Evolutionary conservation across 371 early-diverging fungal genomes (phyloP).

Genomic region (Syncephalastrum contaminatum): DNA sequence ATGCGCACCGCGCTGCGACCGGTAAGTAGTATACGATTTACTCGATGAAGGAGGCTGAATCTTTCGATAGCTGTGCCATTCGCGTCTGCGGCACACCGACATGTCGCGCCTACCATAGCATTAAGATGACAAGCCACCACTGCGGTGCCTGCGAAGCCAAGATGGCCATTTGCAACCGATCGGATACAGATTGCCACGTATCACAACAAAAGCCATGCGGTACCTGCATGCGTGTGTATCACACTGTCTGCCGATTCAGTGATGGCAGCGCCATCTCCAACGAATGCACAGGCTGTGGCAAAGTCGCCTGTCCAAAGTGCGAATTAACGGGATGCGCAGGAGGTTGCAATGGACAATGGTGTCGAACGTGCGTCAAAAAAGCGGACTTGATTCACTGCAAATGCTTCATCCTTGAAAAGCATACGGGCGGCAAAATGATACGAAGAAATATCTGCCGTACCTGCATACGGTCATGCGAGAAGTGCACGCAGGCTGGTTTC

Average conservation of each 20-base stretch:
- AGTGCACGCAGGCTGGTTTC: slow-evolving; percentile 11
- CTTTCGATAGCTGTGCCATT: slow-evolving; percentile 11
- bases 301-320: slow-evolving; percentile 23
- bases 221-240: slow-evolving; percentile 14
- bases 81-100: slow-evolving; percentile 15
- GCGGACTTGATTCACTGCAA: slow-evolving; percentile 16
- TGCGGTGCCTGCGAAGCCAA: slow-evolving; percentile 16
- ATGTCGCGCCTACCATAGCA: slow-evolving; percentile 12
- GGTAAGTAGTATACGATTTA: slow-evolving; percentile 5
- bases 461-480: slow-evolving; percentile 13
- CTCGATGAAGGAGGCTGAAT: background rate
- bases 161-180: slow-evolving; percentile 18
- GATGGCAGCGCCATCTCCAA: slow-evolving; percentile 18
- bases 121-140: slow-evolving; percentile 2
- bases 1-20: slow-evolving; percentile 27
- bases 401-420: slow-evolving; percentile 12
- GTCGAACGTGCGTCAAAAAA: slow-evolving; percentile 11
- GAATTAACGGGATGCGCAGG: slow-evolving; percentile 19
- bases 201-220: slow-evolving; percentile 9
- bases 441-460: slow-evolving; percentile 15
- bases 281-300: slow-evolving; percentile 19
- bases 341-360: slow-evolving; percentile 27
- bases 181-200: slow-evolving; percentile 2
- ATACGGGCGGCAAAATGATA: slow-evolving; percentile 12
- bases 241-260: slow-evolving; percentile 16